Base-by-base conservation (phyloP, 306 rosid species). In the Comarum palustre region DNA sequence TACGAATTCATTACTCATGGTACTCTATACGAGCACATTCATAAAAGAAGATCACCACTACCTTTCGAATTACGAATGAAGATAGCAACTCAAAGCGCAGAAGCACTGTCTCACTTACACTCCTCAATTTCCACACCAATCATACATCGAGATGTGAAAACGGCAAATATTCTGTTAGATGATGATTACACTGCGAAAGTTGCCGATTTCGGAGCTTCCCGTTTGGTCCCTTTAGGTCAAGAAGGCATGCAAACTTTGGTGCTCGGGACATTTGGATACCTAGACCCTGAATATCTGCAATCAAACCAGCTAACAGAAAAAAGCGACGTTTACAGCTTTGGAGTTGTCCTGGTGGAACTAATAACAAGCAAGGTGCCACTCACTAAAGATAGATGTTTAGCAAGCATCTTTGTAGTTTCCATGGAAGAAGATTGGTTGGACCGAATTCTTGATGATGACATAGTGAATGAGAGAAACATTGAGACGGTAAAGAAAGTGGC, bases 31-130 rank as follows among this genome's bases (percentile, higher is more conserved):
- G 70, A 63, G 8, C 61, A 62, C 22, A 31, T 61, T 13, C 69
- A 61, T 10, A 14, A 47, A 0, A 46, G 2, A 15, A n/a, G 32
- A 45, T 45, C 76, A 12, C 6, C 45, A 0, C 22, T 72, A n/a
- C 19, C 68, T 29, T 45, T 25, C 0, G 16, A 73, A 2, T 0
- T 59, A 4, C 54, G 68, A n/a, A 19, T 60, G 62, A 79, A 69
- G 52, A 79, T 69, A 38, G 79, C 79, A 39, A 5, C 68, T 1
- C 73, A 79, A 29, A 50, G 43, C 3, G 83, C 79, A 20, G 72
- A 43, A 2, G 83, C 79, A 29, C 14, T 79, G 3, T 41, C 83
- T 2, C 62, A 74, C 55, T 74, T 79, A 27, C 83, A 79, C 50
- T 68, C 54, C 14, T 73, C 77, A 1, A 27, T 58, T 15, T 42